phyloP scores from a whole-genome alignment of 495 filamentous ascomycete species.

The Terfezia claveryi region DNA sequence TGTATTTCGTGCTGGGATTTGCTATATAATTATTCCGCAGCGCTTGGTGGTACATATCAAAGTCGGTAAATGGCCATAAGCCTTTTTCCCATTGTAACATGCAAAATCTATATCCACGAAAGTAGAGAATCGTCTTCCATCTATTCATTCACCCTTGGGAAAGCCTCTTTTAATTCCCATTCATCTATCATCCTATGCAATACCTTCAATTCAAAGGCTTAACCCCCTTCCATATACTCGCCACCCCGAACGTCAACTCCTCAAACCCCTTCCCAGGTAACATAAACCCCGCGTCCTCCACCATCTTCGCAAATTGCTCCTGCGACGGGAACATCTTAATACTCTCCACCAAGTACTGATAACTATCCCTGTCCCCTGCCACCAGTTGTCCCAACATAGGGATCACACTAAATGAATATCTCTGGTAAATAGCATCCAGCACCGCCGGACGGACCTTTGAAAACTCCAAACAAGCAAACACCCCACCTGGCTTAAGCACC shows the following conservation, averaged over 20 bases:
- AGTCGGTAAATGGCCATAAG: too few species aligned
- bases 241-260: conserved; percentile 75
- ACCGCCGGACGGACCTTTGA: conserved; percentile 48
- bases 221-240: conserved; percentile 88
- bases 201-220: conserved; percentile 26
- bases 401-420: conserved; percentile 88
- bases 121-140: too few species aligned
- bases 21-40: too few species aligned
- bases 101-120: too few species aligned
- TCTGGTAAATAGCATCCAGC: conserved; percentile 69
- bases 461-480: conserved; percentile 96
- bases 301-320: conserved; percentile 65
- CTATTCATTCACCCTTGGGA: too few species aligned
- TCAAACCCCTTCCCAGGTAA: conserved; percentile 65
- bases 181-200: too few species aligned
- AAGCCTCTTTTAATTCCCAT: too few species aligned
- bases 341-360: conserved; percentile 96
- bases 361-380: conserved; percentile 81
- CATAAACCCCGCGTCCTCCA: conserved; percentile 67
- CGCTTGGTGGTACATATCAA: too few species aligned
- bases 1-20: too few species aligned
- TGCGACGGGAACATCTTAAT: conserved; percentile 86
- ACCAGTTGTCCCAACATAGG: conserved; percentile 89
- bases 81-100: too few species aligned
- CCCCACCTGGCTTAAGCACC: conserved; percentile 79